phyloP scores from a whole-genome alignment of 2,329 filamentous ascomycete species.

The Ceratocystis huliohia region DNA sequence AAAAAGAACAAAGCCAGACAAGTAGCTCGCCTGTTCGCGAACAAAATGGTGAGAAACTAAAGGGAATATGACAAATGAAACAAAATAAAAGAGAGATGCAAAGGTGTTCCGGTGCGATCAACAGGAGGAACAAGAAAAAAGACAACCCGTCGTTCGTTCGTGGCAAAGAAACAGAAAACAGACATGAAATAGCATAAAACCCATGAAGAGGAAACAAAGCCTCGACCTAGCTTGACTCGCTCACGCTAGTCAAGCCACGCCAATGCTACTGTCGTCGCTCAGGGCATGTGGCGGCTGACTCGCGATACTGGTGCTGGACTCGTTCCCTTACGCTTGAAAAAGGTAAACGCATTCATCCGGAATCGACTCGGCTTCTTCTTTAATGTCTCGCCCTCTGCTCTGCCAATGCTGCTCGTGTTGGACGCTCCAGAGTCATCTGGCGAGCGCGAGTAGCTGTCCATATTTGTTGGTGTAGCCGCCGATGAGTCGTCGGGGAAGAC shows the following conservation, averaged over 20 bases:
- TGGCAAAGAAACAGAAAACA: constrained; percentile 1
- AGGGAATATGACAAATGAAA: neutral
- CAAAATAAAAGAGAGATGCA: neutral
- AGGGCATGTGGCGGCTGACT: constrained; percentile 3
- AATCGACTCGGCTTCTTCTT: constrained; percentile 53
- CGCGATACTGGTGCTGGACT: constrained; percentile 15
- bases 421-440: constrained; percentile 23
- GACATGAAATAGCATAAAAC: neutral
- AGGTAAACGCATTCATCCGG: constrained; percentile 47
- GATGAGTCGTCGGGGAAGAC: constrained; percentile 18
- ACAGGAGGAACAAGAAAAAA: constrained; percentile 11
- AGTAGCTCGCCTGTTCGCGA: no score
- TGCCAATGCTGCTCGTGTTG: constrained; percentile 34
- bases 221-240: neutral
- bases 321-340: constrained; percentile 42
- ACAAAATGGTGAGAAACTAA: neutral
- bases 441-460: constrained; percentile 16
- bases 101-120: neutral
- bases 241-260: neutral
- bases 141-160: constrained; percentile 4
- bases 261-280: neutral
- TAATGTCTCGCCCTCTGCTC: constrained; percentile 38
- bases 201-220: neutral
- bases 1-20: neutral
- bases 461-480: constrained; percentile 7